Conservation (phyloP, 257 asterid species). For the Ilex asprella region DNA sequence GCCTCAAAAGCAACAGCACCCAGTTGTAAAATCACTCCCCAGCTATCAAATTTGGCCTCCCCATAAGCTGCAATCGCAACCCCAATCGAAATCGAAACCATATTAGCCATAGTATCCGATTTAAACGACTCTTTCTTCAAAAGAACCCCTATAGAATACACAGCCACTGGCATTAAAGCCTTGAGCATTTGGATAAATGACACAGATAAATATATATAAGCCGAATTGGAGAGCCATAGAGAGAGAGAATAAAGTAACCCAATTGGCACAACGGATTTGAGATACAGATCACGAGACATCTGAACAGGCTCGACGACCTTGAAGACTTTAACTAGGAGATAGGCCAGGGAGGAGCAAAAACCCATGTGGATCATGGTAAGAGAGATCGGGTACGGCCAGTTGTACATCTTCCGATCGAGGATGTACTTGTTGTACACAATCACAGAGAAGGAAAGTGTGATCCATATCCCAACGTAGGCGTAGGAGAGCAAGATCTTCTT, state of each 20-base stretch:
- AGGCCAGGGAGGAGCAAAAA: conserved; percentile 11
- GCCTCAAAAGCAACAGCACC: conserved; percentile 12
- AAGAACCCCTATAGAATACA: conserved; percentile 3
- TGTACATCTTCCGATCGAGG: conserved; percentile 12
- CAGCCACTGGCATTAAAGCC: conserved; percentile 9
- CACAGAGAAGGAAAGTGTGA: conserved; percentile 15
- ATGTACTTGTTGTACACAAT: conserved; percentile 15
- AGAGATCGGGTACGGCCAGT: conserved; percentile 14
- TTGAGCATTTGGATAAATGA: conserved; percentile 10
- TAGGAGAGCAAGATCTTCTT: conserved; percentile 14
- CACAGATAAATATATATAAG: conserved; percentile 6
- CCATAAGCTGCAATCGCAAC: conserved; percentile 11
- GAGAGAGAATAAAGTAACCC: conserved; percentile 6
- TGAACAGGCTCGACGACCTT: conserved; percentile 7
- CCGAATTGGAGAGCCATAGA: conserved; percentile 7
- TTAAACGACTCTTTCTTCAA: conserved; percentile 1
- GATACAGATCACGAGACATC: conserved; percentile 6
- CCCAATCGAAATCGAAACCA: conserved; percentile 7
- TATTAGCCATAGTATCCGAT: conserved; percentile 6
- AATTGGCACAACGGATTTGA: conserved; percentile 13
- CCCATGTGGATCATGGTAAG: conserved; percentile 16
- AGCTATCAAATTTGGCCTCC: conserved; percentile 9
- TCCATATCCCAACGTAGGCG: conserved; percentile 15
- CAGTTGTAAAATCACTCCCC: conserved; percentile 9
- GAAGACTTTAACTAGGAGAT: conserved; percentile 3